Evolutionary conservation across 202 grass and related monocot species (phyloP).

Genomic region (Hordeum pubiflorum): DNA sequence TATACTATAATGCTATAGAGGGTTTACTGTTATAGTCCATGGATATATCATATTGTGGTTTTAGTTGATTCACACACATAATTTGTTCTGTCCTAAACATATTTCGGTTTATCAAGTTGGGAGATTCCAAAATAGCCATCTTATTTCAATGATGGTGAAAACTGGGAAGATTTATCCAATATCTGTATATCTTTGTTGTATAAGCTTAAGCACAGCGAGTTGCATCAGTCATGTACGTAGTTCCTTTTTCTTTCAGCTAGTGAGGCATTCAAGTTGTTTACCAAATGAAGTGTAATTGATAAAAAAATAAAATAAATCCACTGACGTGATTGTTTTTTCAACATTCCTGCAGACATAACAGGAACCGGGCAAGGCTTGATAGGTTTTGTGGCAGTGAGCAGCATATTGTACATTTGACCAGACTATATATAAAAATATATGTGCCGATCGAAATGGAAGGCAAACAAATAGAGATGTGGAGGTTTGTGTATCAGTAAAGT

Average conservation of each 20-base stretch:
- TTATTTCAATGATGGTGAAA: too few relatives aligned
- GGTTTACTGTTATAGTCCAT: background rate
- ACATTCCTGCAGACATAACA: background rate
- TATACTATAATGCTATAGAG: background rate
- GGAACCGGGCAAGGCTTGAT: background rate
- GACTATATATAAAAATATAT: background rate
- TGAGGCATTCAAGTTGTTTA: background rate
- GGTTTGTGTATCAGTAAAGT: background rate
- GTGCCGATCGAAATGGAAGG: background rate
- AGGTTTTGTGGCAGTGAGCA: background rate
- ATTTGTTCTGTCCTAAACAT: too few relatives aligned
- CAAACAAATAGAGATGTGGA: background rate
- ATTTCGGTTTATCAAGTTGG: too few relatives aligned
- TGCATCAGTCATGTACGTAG: background rate
- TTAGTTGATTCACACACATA: background rate
- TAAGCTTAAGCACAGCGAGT: too few relatives aligned
- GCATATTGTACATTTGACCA: background rate
- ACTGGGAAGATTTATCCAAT: too few relatives aligned
- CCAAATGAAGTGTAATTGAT: background rate
- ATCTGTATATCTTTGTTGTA: too few relatives aligned
- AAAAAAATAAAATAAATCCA: background rate
- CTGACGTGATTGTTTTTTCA: background rate
- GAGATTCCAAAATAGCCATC: too few relatives aligned
- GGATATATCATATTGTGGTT: background rate
- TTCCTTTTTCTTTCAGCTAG: background rate